A percentile compares a stretch with the other conserved stretches of the same genome.
Evolutionary conservation across 768 basidiomycete species (phyloP).

Genomic region (Hericium rajendrae): DNA sequence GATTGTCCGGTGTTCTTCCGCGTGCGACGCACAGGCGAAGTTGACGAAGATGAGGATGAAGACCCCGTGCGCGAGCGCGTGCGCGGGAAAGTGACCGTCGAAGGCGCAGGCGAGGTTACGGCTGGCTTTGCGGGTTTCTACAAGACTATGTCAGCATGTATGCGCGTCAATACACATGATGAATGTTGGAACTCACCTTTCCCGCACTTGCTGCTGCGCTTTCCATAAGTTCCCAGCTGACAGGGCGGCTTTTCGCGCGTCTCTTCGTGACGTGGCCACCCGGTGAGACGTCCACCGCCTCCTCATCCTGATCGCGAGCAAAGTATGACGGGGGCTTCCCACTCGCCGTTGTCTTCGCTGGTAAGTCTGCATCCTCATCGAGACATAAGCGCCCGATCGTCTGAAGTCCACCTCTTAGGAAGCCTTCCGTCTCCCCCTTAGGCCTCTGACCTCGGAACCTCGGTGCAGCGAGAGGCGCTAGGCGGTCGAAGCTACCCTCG

Average conservation of each 20-base stretch:
- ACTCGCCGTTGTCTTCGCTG: not conserved
- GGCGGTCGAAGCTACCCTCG: slow-evolving; percentile 11
- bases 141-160: not conserved
- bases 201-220: slow-evolving; percentile 21
- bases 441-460: slow-evolving; percentile 10
- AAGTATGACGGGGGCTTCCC: slow-evolving; percentile 20
- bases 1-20: slow-evolving; percentile 11
- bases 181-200: slow-evolving; percentile 17
- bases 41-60: slow-evolving; percentile 5
- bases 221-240: slow-evolving; percentile 46
- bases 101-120: not conserved
- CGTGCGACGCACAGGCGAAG: slow-evolving; percentile 10
- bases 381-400: slow-evolving; percentile 12
- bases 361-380: slow-evolving; percentile 9
- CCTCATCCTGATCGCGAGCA: slow-evolving; percentile 39
- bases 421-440: slow-evolving; percentile 5
- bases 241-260: slow-evolving; percentile 62
- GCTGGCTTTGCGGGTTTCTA: too few relatives aligned
- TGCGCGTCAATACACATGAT: not conserved
- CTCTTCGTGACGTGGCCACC: slow-evolving; percentile 71
- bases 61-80: slow-evolving; percentile 7
- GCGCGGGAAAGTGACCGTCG: slow-evolving; percentile 13
- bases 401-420: slow-evolving; percentile 14
- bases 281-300: slow-evolving; percentile 62
- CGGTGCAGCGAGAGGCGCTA: slow-evolving; percentile 15